A percentile compares a stretch with the other conserved stretches of the same genome.
Conservation (phyloP, 2,329 filamentous ascomycete species). For the Nigrograna mackinnonii region DNA sequence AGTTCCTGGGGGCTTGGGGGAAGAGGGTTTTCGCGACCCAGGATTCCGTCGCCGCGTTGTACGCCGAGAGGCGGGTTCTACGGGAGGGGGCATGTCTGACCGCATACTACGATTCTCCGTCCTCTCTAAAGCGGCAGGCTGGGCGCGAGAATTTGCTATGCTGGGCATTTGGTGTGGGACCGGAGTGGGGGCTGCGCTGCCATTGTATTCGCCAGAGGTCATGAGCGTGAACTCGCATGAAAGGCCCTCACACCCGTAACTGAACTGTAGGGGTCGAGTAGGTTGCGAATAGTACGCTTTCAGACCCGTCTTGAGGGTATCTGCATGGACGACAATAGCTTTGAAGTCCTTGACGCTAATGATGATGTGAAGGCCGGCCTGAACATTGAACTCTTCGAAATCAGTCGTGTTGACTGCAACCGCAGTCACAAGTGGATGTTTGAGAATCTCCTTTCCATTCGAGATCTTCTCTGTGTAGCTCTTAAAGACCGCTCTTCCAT, state of each 20-base stretch:
- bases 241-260: slow-evolving; percentile 70
- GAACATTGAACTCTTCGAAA: slow-evolving; percentile 74
- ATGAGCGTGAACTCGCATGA: slow-evolving; percentile 79
- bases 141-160: slow-evolving; percentile 34
- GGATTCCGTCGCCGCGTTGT: slow-evolving; percentile 31
- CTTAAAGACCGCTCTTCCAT: slow-evolving; percentile 72
- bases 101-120: slow-evolving; percentile 22
- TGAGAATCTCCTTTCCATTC: slow-evolving; percentile 73
- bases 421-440: slow-evolving; percentile 79
- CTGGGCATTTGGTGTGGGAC: slow-evolving; percentile 42
- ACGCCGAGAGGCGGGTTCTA: slow-evolving; percentile 33
- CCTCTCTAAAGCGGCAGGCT: slow-evolving; percentile 22
- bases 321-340: slow-evolving; percentile 76
- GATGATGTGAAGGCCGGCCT: slow-evolving; percentile 76
- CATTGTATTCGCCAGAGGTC: slow-evolving; percentile 70
- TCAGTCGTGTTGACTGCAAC: slow-evolving; percentile 77
- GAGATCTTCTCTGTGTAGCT: slow-evolving; percentile 81
- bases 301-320: slow-evolving; percentile 67
- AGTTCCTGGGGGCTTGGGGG: slow-evolving; percentile 46
- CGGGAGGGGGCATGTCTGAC: slow-evolving; percentile 49
- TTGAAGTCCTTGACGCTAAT: slow-evolving; percentile 85
- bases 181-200: slow-evolving; percentile 42
- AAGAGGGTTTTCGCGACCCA: slow-evolving; percentile 26
- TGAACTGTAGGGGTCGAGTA: slow-evolving; percentile 71
- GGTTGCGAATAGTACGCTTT: slow-evolving; percentile 72